Evolutionary conservation across 1,139 yeast species (phyloP).

Genomic region (Kurtzmaniella quercitrusa): DNA sequence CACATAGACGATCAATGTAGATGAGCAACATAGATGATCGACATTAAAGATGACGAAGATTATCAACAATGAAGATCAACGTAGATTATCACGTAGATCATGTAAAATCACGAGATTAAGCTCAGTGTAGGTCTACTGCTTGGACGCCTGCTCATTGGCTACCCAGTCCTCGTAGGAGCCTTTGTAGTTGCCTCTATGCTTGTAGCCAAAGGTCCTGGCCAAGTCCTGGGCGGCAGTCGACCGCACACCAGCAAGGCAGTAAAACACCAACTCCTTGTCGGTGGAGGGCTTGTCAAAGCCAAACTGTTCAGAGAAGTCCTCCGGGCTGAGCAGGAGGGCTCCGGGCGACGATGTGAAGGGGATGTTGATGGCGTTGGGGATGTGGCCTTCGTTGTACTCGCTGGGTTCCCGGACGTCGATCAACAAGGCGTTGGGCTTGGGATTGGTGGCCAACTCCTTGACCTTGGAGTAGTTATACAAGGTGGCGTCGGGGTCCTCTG

Average conservation of each 20-base stretch:
- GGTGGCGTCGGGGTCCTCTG: constrained; percentile 43
- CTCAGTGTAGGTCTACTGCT: neutral
- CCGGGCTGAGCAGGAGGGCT: constrained; percentile 76
- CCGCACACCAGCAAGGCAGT: constrained; percentile 91
- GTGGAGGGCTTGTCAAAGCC: constrained; percentile 78
- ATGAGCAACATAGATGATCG: too few relatives aligned
- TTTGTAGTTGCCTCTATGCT: constrained; percentile 67
- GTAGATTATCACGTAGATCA: too few relatives aligned
- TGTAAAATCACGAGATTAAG: too few relatives aligned
- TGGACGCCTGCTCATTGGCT: constrained; percentile 26
- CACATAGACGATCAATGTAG: too few relatives aligned
- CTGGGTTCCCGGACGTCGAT: constrained; percentile 92
- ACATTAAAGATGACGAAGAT: too few relatives aligned
- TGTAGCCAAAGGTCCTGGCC: constrained; percentile 86
- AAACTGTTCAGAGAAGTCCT: constrained; percentile 76
- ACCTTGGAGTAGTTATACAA: constrained; percentile 53
- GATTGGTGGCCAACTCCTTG: constrained; percentile 41
- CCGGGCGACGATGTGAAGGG: constrained; percentile 93
- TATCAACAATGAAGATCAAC: too few relatives aligned
- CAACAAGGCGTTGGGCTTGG: constrained; percentile 45
- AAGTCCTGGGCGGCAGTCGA: constrained; percentile 87
- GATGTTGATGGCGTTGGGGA: constrained; percentile 81
- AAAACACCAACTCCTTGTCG: constrained; percentile 75
- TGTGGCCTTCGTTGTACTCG: constrained; percentile 66
- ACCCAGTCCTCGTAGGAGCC: constrained; percentile 92